Evolutionary conservation across 2,329 filamentous ascomycete species (phyloP).

Genomic region (Aspergillus fischeri): DNA sequence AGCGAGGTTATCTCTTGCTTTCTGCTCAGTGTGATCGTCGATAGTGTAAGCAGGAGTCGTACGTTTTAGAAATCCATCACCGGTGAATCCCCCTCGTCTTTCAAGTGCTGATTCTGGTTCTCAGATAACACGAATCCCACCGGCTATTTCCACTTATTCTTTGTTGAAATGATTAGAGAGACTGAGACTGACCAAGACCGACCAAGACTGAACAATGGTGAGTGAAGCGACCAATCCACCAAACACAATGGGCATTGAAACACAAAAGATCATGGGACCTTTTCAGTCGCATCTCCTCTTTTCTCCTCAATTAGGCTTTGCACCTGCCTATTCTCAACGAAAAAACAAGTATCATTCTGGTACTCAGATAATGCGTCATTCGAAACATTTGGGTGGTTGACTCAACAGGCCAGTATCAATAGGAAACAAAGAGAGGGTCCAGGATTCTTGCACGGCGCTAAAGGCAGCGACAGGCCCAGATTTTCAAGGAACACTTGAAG

Average conservation of each 20-base stretch:
- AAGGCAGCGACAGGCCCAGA: conserved; percentile 2
- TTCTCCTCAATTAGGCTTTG: background rate
- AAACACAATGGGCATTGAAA: background rate
- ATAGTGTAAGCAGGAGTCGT: background rate
- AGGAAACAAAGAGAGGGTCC: background rate
- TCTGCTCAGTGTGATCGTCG: conserved; percentile 1
- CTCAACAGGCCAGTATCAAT: conserved; percentile 1
- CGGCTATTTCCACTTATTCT: background rate
- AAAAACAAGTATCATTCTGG: background rate
- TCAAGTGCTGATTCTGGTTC: background rate
- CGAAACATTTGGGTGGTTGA: conserved; percentile 6
- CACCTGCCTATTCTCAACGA: background rate
- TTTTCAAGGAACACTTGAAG: conserved; percentile 1
- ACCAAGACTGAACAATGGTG: background rate
- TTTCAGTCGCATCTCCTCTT: background rate
- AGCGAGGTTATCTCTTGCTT: background rate
- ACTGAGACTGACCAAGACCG: background rate
- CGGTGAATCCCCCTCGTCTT: background rate
- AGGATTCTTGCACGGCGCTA: background rate
- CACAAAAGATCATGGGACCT: background rate
- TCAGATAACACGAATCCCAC: background rate
- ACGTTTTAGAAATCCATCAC: conserved; percentile 3
- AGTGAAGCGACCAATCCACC: background rate
- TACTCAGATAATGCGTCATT: background rate
- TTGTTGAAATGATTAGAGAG: background rate